Percentiles rank a stretch among this genome's conserved stretches.
These are phyloP conservation scores for Lotmaria passim DNA, from an alignment of 208 protist species.

Conservation along the genomic window DNA sequence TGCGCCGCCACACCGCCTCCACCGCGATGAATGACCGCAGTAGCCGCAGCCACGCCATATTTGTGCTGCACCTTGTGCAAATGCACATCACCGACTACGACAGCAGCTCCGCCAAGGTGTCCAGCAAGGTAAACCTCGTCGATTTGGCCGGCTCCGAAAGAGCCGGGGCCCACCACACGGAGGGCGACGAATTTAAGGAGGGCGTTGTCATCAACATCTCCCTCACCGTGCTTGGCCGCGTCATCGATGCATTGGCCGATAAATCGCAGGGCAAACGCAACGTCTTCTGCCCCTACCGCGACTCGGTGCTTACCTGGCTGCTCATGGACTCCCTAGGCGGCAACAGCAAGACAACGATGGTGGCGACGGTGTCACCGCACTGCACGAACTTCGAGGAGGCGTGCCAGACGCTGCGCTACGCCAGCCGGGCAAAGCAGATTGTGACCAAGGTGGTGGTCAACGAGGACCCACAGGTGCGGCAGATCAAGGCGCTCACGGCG, in stretches of 20 bases:
- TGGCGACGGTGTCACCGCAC: slow-evolving; percentile 94
- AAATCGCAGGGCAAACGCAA: slow-evolving; percentile 51
- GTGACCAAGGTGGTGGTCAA: slow-evolving; percentile 91
- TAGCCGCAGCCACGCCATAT: slow-evolving; percentile 91
- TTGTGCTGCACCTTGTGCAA: slow-evolving; percentile 75
- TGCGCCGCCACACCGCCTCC: slow-evolving; percentile 76
- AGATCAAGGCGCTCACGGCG: slow-evolving; percentile 69
- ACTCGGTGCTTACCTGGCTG: slow-evolving; percentile 90
- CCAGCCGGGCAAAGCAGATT: slow-evolving; percentile 91
- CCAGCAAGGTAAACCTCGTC: slow-evolving; percentile 92
- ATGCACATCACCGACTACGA: slow-evolving; percentile 50
- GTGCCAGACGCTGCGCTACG: slow-evolving; percentile 93
- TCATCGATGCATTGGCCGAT: slow-evolving; percentile 81
- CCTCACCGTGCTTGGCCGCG: slow-evolving; percentile 88
- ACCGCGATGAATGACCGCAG: slow-evolving; percentile 93
- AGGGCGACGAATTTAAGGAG: slow-evolving; percentile 75
- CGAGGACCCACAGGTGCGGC: slow-evolving; percentile 89
- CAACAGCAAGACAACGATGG: slow-evolving; percentile 95
- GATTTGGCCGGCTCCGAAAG: slow-evolving; percentile 95
- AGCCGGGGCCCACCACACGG: slow-evolving; percentile 60
- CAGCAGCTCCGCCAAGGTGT: slow-evolving; percentile 34
- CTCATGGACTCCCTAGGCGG: slow-evolving; percentile 90
- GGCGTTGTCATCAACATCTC: slow-evolving; percentile 93
- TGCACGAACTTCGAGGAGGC: slow-evolving; percentile 90
- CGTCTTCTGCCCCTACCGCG: slow-evolving; percentile 88